Conservation (phyloP, 2,329 filamentous ascomycete species). For the Penicillium decumbens region DNA sequence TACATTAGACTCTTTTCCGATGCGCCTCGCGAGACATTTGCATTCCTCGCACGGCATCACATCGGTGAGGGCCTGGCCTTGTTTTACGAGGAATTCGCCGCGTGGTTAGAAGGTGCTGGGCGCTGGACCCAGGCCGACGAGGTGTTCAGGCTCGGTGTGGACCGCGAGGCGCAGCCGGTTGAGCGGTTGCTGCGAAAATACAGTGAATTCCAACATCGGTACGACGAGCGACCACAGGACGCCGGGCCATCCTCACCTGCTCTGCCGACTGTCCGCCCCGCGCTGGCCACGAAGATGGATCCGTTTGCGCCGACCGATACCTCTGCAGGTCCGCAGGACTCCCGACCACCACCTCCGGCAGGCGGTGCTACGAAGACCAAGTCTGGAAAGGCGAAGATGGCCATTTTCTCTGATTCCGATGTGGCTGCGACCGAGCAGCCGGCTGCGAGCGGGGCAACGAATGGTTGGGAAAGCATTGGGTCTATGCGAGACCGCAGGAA, state of each 20-base stretch:
- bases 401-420: conserved; percentile 81
- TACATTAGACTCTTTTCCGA: conserved; percentile 94
- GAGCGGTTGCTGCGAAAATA: conserved; percentile 84
- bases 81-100: conserved; percentile 95
- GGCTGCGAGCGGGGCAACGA: conserved; percentile 52
- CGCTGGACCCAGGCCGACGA: conserved; percentile 91
- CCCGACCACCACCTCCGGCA: conserved; percentile 48
- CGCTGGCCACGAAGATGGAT: conserved; percentile 77
- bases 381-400: conserved; percentile 72
- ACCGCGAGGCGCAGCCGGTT: conserved; percentile 76
- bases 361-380: conserved; percentile 53
- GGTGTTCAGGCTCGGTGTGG: conserved; percentile 83
- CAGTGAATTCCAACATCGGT: conserved; percentile 80
- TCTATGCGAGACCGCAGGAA: conserved; percentile 85
- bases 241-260: conserved; percentile 77
- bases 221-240: conserved; percentile 61
- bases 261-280: conserved; percentile 74
- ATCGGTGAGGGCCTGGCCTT: conserved; percentile 84
- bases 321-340: conserved; percentile 62
- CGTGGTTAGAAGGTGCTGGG: conserved; percentile 78
- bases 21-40: conserved; percentile 84
- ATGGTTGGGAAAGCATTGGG: conserved; percentile 89
- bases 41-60: conserved; percentile 80
- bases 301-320: conserved; percentile 62
- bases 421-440: conserved; percentile 55